Base-by-base conservation (phyloP, 805 yeast species). In the Lipomyces orientalis region DNA sequence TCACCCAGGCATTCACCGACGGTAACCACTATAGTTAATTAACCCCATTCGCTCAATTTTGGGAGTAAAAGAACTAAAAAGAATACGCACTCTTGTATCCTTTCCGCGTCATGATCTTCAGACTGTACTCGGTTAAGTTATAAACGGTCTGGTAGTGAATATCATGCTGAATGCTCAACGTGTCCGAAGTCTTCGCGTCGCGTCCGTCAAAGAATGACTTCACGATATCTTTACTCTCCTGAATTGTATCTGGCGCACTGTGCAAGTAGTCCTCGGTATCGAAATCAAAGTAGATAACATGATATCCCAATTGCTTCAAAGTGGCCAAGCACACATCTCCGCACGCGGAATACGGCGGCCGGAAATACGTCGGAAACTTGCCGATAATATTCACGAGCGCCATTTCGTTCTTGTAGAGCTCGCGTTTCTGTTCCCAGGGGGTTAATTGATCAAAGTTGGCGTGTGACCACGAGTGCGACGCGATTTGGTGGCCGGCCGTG, bases 381-480 rank as follows among this genome's bases (percentile, higher is more conserved):
- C 70, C 70, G 33, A 67, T 29, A 19, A 67, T 67, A 51, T 58
- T 55, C 37, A 29, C 22, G n/a, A 67, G 51, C n/a, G 70, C 70
- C 60, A 67, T 67, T 46, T 67, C 70, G 43, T 67, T 67, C 51
- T 64, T 64, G 39, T 54, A 56, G 19, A 67, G 59, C 54, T 67
- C 70, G 33, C 37, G 31, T 25, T 46, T 54, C 60, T 60, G 63
- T 34, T 56, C 58, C 54, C 54, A 49, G 3, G 64, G 49, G 9
- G 22, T 46, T 2, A 67, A 46, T 4, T n/a, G 16, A 34, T 55
- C 57, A n/a, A 64, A 61, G 39, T 61, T 52, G 1, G 70, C 55
- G 43, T 67, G 70, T 10, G 70, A 60, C 70, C 70, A 67, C n/a
- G 67, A 46, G 34, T 67, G 70, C 33, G 70, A 67, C 14, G 67